Conservation (phyloP, 192 early-diverging fungal species). For the Backusella morwellensis region DNA sequence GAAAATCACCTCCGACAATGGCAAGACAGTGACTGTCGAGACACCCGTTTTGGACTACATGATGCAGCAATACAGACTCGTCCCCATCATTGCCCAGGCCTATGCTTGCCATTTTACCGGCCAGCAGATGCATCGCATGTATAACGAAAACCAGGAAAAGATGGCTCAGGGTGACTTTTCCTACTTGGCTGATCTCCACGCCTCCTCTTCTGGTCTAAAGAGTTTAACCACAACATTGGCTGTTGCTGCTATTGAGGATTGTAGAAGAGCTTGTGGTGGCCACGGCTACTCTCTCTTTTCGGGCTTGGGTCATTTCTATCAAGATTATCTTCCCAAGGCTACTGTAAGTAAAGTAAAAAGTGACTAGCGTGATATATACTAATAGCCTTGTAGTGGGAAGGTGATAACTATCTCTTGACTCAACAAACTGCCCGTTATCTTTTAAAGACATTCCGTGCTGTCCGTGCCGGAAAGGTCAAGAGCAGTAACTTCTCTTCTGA, state of each 20-base stretch:
- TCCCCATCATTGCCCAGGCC: slow-evolving; percentile 52
- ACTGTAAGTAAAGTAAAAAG: slow-evolving; percentile 37
- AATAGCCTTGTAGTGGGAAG: slow-evolving; percentile 55
- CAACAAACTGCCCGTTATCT: slow-evolving; percentile 87
- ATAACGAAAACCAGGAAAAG: slow-evolving; percentile 42
- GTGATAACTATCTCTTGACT: slow-evolving; percentile 81
- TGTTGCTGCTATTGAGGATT: slow-evolving; percentile 69
- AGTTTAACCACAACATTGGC: slow-evolving; percentile 63
- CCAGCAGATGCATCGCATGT: slow-evolving; percentile 33
- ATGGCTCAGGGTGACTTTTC: slow-evolving; percentile 60
- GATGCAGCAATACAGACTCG: slow-evolving; percentile 49
- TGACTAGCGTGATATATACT: too few relatives aligned
- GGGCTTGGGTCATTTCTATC: slow-evolving; percentile 64
- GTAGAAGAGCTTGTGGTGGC: slow-evolving; percentile 74
- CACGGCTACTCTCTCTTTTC: slow-evolving; percentile 74
- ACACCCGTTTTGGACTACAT: slow-evolving; percentile 53
- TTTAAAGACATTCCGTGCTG: slow-evolving; percentile 58
- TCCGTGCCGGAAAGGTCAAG: slow-evolving; percentile 43
- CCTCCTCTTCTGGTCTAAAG: slow-evolving; percentile 71
- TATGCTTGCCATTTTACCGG: slow-evolving; percentile 48
- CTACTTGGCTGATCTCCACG: slow-evolving; percentile 69
- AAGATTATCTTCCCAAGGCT: slow-evolving; percentile 68
- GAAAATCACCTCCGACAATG: not conserved
- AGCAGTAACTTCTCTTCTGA: slow-evolving; percentile 34
- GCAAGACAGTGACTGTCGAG: slow-evolving; percentile 28